Evolutionary conservation across 768 basidiomycete species (phyloP).

Genomic region (Boletus barrowsii): DNA sequence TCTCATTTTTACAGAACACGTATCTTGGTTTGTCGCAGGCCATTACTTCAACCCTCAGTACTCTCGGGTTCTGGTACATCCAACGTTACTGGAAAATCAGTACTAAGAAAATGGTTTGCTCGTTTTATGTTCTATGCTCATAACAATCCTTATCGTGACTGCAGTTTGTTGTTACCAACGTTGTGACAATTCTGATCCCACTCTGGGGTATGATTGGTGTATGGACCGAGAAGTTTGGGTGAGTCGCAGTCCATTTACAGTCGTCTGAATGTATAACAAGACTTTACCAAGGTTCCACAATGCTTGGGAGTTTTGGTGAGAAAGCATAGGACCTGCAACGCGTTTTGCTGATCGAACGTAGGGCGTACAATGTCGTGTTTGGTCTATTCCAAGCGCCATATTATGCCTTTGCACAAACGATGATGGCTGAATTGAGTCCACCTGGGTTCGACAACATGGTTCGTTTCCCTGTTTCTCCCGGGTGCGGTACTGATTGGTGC

Average conservation of each 20-base stretch:
- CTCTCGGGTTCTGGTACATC: constrained; percentile 80
- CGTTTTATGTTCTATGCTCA: neutral
- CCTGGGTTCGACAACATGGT: constrained; percentile 86
- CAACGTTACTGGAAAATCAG: constrained; percentile 75
- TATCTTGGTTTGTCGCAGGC: constrained; percentile 77
- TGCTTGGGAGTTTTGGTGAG: constrained; percentile 83
- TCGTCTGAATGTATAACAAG: neutral
- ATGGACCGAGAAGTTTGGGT: constrained; percentile 77
- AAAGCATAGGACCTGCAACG: neutral
- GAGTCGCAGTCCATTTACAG: constrained; percentile 13
- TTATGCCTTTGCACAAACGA: constrained; percentile 81
- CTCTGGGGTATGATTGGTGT: constrained; percentile 87
- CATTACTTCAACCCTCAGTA: constrained; percentile 68
- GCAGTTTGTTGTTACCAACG: constrained; percentile 74
- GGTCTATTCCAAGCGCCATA: constrained; percentile 86
- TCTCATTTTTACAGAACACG: constrained; percentile 79
- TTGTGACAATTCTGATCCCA: constrained; percentile 73
- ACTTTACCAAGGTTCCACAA: constrained; percentile 60
- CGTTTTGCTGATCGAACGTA: constrained; percentile 21
- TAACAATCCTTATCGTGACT: neutral
- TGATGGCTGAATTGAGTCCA: constrained; percentile 88
- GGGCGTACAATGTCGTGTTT: constrained; percentile 78
- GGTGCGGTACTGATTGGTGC: neutral
- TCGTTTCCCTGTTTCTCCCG: neutral
- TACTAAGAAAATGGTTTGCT: constrained; percentile 74